These are phyloP conservation scores for Podila verticillata DNA, from an alignment of 192 early-diverging fungal species.

Conservation along the genomic window DNA sequence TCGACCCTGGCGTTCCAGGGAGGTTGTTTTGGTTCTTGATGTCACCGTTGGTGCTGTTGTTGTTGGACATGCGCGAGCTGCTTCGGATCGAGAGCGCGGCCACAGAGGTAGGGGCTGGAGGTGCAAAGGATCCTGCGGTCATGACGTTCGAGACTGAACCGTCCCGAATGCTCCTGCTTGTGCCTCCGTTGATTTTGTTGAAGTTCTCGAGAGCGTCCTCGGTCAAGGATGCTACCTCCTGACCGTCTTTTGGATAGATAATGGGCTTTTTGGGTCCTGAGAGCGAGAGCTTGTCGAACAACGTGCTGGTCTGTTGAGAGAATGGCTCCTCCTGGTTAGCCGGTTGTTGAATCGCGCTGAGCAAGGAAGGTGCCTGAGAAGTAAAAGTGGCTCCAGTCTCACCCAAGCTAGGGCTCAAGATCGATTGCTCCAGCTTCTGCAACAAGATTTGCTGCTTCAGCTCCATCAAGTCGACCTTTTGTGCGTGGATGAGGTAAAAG, in stretches of 20 bases:
- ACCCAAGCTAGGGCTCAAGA: constrained; percentile 30
- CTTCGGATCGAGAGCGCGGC: constrained; percentile 36
- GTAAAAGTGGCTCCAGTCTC: constrained; percentile 11
- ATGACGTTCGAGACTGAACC: background rate
- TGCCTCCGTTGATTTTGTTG: background rate
- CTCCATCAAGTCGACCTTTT: constrained; percentile 36
- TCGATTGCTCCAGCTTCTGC: constrained; percentile 27
- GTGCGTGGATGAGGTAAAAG: constrained; percentile 37
- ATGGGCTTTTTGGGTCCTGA: background rate
- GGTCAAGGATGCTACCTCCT: constrained; percentile 22
- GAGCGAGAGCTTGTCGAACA: background rate
- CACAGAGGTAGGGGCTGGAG: constrained; percentile 25
- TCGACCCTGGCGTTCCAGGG: constrained; percentile 22
- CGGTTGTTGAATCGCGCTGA: background rate
- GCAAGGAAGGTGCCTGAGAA: background rate
- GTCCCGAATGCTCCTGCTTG: background rate
- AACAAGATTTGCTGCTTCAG: constrained; percentile 27
- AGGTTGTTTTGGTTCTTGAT: background rate
- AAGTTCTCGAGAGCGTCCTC: constrained; percentile 29
- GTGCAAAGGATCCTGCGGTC: constrained; percentile 1
- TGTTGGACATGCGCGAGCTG: constrained; percentile 25
- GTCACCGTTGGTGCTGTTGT: constrained; percentile 1
- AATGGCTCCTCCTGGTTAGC: background rate
- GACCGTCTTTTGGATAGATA: background rate
- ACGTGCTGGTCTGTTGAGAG: background rate